A percentile compares a stretch with the other conserved stretches of the same genome.
These are phyloP conservation scores for Colletotrichum sp. DNA, from an alignment of 2,329 filamentous ascomycete species.

Conservation along the genomic window DNA sequence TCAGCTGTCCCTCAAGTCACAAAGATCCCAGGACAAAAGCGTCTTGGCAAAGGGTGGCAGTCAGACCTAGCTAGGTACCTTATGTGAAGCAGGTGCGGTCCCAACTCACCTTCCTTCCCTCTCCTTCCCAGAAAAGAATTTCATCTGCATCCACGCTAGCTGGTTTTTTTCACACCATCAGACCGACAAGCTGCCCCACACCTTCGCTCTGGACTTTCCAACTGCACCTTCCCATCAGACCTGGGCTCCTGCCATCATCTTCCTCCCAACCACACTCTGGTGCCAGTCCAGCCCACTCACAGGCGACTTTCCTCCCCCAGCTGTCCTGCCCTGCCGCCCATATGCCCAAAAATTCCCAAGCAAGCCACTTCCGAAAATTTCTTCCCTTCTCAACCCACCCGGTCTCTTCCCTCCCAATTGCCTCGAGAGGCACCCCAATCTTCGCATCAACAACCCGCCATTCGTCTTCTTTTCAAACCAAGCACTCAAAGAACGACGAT, in stretches of 20 bases:
- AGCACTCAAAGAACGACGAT: neutral
- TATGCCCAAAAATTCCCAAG: neutral
- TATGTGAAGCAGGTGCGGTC: neutral
- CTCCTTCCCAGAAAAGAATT: neutral
- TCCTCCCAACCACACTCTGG: conserved; percentile 9
- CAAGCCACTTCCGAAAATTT: neutral
- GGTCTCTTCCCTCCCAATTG: neutral
- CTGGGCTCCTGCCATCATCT: neutral
- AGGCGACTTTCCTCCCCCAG: neutral
- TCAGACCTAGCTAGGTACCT: too few species aligned
- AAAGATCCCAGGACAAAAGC: neutral
- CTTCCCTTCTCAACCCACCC: neutral
- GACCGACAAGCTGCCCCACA: neutral
- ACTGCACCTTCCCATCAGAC: neutral
- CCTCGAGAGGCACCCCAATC: neutral
- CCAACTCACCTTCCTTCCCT: neutral
- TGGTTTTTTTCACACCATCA: neutral
- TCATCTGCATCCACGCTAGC: neutral
- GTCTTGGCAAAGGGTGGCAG: neutral
- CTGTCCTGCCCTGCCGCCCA: neutral
- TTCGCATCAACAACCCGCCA: neutral
- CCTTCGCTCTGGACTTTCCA: neutral
- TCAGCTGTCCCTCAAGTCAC: fast-evolving
- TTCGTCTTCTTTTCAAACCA: neutral
- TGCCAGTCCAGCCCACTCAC: neutral